Evolutionary conservation across 148 eudicot genomes (phyloP), one percentile per base, ranked within the genome.

Genomic region (Diospyros kaki): DNA sequence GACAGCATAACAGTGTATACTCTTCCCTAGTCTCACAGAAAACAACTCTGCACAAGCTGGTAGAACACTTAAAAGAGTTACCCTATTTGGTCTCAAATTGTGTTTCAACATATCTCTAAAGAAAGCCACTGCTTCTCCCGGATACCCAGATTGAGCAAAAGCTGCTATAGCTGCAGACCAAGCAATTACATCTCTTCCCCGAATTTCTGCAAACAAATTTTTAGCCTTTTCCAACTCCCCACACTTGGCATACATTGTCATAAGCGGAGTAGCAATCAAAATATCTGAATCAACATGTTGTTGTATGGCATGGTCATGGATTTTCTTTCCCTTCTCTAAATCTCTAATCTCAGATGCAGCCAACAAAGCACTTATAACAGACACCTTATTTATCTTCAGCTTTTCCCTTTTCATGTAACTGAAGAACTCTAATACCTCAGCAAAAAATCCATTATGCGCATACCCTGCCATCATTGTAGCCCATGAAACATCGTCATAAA

Each of bases 381-480:
- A 88, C 39, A 90, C 91, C 80, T 79, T 88, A 80, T 87, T 88
- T 78, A 90, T 75, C 48, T 65, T 58, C 68, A 77, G 56, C 38
- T 77, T 78, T 46, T 80, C 73, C 68, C 75, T 66, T 77, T 80
- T 88, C 82, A 90, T 76, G 65, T 71, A 46, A 73, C 88, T 87
- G 77, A 87, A 88, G 59, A 88, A 75, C 70, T 85, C 88, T 71
- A 90, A 58, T 41, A 90, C 90, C 68, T 81, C 75, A 43, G 5
- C 18, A 9, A 82, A 86, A 74, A 42, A 45, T 18, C 88, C 88
- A 75, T 88, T 88, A 65, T 84, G 81, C 3, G 75, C 79, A 88
- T 84, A 90, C 64, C 90, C 92, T 44, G 96, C 87, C 92, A 88
- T 90, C 81, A 90, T 76, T 39, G 96, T 80, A 73, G 89, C 95